Percentiles rank a stretch among this genome's conserved stretches.
Conservation (phyloP, 169 alveolate genomes). For the Plasmodium relictum region DNA sequence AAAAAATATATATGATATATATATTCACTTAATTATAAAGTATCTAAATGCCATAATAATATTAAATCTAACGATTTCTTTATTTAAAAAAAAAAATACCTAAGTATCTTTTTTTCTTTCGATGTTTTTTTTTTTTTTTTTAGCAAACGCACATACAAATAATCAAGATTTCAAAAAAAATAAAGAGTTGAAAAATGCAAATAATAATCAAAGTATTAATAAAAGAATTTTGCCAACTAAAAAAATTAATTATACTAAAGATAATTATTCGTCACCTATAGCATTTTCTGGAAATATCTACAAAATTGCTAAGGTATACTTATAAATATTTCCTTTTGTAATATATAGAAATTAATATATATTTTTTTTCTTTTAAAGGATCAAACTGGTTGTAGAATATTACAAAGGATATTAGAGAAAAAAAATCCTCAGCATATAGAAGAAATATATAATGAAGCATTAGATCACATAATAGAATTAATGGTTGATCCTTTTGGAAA, state of each 20-base stretch:
- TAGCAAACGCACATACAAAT: not conserved
- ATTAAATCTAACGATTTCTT: too few species aligned
- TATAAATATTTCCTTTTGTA: not conserved
- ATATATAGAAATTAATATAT: not conserved
- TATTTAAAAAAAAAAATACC: too few species aligned
- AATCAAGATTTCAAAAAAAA: slow-evolving; percentile 14
- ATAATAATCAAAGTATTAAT: slow-evolving; percentile 3
- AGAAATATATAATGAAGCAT: slow-evolving; percentile 83
- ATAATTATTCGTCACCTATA: slow-evolving; percentile 3
- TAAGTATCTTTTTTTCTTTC: too few species aligned
- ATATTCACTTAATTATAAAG: not conserved
- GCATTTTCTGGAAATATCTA: slow-evolving; percentile 23
- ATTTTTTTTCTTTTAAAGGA: slow-evolving; percentile 77
- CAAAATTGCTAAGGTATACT: slow-evolving; percentile 45
- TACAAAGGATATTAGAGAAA: slow-evolving; percentile 90
- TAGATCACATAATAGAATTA: slow-evolving; percentile 86
- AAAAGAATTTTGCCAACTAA: slow-evolving; percentile 2
- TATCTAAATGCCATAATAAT: not conserved
- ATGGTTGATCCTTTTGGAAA: slow-evolving; percentile 96
- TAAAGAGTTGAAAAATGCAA: not conserved
- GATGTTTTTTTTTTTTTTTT: not conserved
- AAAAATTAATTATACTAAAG: not conserved
- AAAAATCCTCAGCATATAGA: slow-evolving; percentile 81
- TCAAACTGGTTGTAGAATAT: slow-evolving; percentile 92
- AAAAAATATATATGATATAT: not conserved